Evolutionary conservation across 805 yeast species (phyloP), one percentile per base, ranked within the genome.

Genomic region (Metschnikowia lochheadii): DNA sequence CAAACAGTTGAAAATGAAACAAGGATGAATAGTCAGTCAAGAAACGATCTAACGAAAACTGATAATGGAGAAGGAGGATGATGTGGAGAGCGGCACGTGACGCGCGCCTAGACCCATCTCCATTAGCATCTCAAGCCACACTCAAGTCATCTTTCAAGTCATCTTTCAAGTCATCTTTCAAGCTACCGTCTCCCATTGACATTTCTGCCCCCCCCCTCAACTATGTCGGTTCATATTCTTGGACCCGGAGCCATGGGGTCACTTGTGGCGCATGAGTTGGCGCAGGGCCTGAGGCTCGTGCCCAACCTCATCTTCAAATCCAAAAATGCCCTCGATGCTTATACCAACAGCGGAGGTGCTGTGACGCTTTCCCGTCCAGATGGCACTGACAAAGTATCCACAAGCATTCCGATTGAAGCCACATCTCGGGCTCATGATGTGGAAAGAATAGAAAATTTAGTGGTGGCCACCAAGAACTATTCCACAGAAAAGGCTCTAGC

Each of bases 401-500:
- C 42, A 20, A 48, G 50, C 3, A 63, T 58, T 51, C 58, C 18
- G 56, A 73, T 45, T 63, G 72, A 45, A n/a, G 55, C 55, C 14
- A 56, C 56, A 6, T 44, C 31, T 17, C 58, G 59, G 39, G 61
- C 70, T 48, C 39, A 44, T 8, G 48, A 61, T 54, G 32, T 38
- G 31, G 50, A 51, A 3, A 29, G 18, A 13, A 81, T 87, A 41
- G 72, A 74, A 15, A 79, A 84, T 58, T 66, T 92, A 52, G 76
- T 92, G 7, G 77, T 92, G 8, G 73, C 95, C 8, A 89, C 96
- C 4, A 92, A 92, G 66, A 82, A 95, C 0, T 82, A 85, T 53
- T 88, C 86, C 60, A 86, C 96, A 0, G 68, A 75, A 20, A 64
- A 66, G 3, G 95, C 97, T 0, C 52, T 91, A 15, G 62, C 59